Evolutionary conservation across 2,329 filamentous ascomycete genomes (phyloP).

Genomic region (Dactylellina haptotyla): DNA sequence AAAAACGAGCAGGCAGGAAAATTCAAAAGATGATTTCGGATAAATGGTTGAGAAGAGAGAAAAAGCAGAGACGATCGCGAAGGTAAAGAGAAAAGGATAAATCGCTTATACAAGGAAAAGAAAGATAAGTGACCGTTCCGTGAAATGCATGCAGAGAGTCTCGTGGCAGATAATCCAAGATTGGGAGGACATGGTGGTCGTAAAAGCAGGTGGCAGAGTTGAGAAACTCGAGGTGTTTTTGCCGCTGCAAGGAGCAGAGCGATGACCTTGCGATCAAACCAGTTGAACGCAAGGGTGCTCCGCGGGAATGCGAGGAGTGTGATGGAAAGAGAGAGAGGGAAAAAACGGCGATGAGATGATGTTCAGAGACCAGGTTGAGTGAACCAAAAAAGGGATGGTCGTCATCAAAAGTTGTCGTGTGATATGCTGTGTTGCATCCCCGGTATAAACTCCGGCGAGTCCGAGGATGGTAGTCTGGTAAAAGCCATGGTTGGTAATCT

Average conservation of each 20-base stretch:
- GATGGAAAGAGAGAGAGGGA: constrained; percentile 12
- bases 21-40: constrained; percentile 41
- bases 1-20: constrained; percentile 36
- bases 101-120: constrained; percentile 39
- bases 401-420: constrained; percentile 37
- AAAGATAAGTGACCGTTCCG: constrained; percentile 40
- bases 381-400: constrained; percentile 32
- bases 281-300: constrained; percentile 48
- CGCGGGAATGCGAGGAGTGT: neutral
- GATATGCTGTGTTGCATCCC: constrained; percentile 41
- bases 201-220: constrained; percentile 35
- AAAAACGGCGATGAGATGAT: constrained; percentile 13
- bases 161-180: constrained; percentile 44
- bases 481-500: constrained; percentile 5
- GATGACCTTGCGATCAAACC: constrained; percentile 34
- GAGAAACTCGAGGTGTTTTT: constrained; percentile 29
- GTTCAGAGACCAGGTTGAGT: constrained; percentile 33
- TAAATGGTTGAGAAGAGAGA: constrained; percentile 52
- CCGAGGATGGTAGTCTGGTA: neutral
- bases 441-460: constrained; percentile 23
- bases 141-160: constrained; percentile 51
- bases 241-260: constrained; percentile 26
- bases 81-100: constrained; percentile 34
- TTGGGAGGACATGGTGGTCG: constrained; percentile 46
- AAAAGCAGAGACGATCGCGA: constrained; percentile 35